These are phyloP conservation scores for Ogataea allantospora DNA, from an alignment of 805 yeast genomes.

Conservation along the genomic window DNA sequence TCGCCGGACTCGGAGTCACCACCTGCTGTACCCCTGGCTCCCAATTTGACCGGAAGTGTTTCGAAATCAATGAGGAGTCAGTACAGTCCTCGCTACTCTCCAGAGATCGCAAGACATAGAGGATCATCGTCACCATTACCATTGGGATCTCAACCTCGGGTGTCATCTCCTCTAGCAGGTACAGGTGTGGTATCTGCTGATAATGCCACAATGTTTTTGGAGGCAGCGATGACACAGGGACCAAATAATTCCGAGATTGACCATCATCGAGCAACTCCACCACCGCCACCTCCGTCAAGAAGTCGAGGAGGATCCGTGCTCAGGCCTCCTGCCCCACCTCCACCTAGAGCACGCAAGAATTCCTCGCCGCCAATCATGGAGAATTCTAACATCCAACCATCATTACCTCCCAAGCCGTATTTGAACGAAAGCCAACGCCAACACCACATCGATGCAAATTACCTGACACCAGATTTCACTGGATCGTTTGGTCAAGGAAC, in stretches of 20 bases:
- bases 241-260: slow-evolving; percentile 8
- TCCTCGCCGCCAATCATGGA: slow-evolving; percentile 24
- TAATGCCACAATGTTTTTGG: slow-evolving; percentile 23
- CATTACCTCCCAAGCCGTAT: slow-evolving; percentile 32
- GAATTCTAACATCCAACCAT: slow-evolving; percentile 17
- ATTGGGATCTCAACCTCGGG: slow-evolving; percentile 14
- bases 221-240: slow-evolving; percentile 22
- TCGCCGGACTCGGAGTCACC: slow-evolving; percentile 12
- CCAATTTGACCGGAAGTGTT: slow-evolving; percentile 55
- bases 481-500: slow-evolving; percentile 12
- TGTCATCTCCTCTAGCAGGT: slow-evolving; percentile 26
- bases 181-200: slow-evolving; percentile 16
- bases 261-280: slow-evolving; percentile 25
- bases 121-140: slow-evolving; percentile 26
- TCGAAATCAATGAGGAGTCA: slow-evolving; percentile 43
- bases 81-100: slow-evolving; percentile 11
- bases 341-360: slow-evolving; percentile 30
- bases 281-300: slow-evolving; percentile 28
- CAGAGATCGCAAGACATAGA: slow-evolving; percentile 17
- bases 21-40: slow-evolving; percentile 41
- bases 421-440: slow-evolving; percentile 30
- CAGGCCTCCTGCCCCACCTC: slow-evolving; percentile 32
- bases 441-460: slow-evolving; percentile 24
- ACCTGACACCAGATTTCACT: slow-evolving; percentile 12
- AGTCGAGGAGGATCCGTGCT: slow-evolving; percentile 14